Evolutionary conservation across 108 stramenopile genomes (phyloP).

Genomic region (Fistulifera pelliculosa): DNA sequence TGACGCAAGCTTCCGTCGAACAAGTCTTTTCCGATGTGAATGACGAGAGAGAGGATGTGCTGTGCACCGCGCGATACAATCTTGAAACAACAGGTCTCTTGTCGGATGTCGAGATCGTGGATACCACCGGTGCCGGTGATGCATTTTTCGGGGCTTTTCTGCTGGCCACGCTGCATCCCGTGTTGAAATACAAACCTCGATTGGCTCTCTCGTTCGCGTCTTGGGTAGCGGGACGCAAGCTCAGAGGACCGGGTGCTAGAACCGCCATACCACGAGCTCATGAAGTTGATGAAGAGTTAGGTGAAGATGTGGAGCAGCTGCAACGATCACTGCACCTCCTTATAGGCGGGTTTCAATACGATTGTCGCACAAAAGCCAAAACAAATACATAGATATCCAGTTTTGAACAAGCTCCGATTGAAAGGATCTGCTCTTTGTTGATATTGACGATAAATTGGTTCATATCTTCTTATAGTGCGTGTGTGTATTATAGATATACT

Average conservation of each 20-base stretch:
- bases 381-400: no score
- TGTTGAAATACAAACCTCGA: background rate
- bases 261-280: slow-evolving; percentile 18
- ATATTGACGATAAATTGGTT: no score
- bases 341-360: background rate
- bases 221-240: slow-evolving; percentile 38
- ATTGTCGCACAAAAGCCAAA: background rate
- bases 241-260: slow-evolving; percentile 31
- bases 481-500: no score
- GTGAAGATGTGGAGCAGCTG: slow-evolving; percentile 1
- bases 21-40: no score
- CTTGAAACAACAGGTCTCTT: slow-evolving; percentile 21
- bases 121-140: slow-evolving; percentile 57
- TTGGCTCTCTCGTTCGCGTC: slow-evolving; percentile 24
- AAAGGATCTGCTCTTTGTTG: no score
- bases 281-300: slow-evolving; percentile 24
- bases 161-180: slow-evolving; percentile 1
- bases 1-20: no score
- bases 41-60: no score
- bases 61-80: background rate
- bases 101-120: slow-evolving; percentile 21
- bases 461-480: no score
- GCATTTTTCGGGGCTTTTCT: slow-evolving; percentile 50
- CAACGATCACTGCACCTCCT: background rate
- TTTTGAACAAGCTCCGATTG: no score